Conservation (phyloP, 2,329 filamentous ascomycete genomes). For the Xylaria sp. region DNA sequence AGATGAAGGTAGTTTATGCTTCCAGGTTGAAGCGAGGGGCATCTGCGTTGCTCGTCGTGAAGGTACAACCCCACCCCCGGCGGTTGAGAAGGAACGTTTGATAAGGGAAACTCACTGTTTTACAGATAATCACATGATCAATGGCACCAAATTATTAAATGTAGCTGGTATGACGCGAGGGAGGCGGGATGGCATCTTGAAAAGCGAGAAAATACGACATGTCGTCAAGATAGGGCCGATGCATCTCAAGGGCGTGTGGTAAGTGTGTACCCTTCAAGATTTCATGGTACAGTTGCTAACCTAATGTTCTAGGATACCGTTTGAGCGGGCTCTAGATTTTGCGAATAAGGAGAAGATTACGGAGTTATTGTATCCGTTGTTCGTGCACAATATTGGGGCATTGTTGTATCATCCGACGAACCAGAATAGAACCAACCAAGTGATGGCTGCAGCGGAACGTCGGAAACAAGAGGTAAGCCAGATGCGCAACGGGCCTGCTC, state of each 20-base stretch:
- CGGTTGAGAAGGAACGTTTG: conserved; percentile 8
- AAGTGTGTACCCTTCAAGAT: conserved; percentile 3
- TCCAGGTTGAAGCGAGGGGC: conserved; percentile 95
- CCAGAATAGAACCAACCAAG: conserved; percentile 81
- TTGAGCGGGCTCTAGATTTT: conserved; percentile 96
- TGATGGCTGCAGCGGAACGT: conserved; percentile 86
- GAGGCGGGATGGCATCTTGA: conserved; percentile 92
- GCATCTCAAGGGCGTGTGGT: conserved; percentile 98
- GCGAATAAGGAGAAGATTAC: conserved; percentile 99
- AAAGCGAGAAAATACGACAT: conserved; percentile 96
- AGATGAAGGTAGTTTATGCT: conserved; percentile 96
- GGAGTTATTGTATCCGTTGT: conserved; percentile 91
- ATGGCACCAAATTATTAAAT: conserved; percentile 95
- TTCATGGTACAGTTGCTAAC: conserved; percentile 27
- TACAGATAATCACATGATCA: conserved; percentile 95
- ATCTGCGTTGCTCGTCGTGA: conserved; percentile 95
- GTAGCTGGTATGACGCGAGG: conserved; percentile 98
- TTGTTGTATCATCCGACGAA: conserved; percentile 95
- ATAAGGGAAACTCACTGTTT: conserved; percentile 38
- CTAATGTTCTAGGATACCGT: conserved; percentile 80
- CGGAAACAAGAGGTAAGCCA: conserved; percentile 77
- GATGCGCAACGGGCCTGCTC: conserved; percentile 69
- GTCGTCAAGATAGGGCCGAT: conserved; percentile 99
- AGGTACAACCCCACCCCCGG: conserved; percentile 69
- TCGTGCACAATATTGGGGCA: conserved; percentile 96